A percentile compares a stretch with the other conserved stretches of the same genome.
Evolutionary conservation across 2,329 filamentous ascomycete species (phyloP).

Genomic region (Fusarium poae): DNA sequence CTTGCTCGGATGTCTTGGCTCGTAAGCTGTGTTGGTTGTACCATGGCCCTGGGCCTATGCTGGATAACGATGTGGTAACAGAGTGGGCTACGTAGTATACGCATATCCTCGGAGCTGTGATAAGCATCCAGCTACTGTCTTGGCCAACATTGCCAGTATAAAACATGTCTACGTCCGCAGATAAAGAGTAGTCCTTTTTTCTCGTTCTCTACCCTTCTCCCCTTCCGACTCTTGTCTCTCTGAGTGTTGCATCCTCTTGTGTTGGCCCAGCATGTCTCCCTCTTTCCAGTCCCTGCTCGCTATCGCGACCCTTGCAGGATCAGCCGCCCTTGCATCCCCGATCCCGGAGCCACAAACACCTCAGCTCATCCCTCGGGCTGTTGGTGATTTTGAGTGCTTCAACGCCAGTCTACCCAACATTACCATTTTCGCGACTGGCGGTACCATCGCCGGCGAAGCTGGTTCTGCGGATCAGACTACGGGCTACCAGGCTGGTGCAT

Average conservation of each 20-base stretch:
- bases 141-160: conserved; percentile 15
- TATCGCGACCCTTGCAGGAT: conserved; percentile 23
- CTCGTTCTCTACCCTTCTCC: background rate
- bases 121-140: background rate
- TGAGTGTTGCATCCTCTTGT: background rate
- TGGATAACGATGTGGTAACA: conserved; percentile 39
- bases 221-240: background rate
- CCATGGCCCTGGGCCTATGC: conserved; percentile 5
- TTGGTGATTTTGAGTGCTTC: conserved; percentile 37
- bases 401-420: conserved; percentile 61
- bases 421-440: conserved; percentile 68
- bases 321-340: conserved; percentile 24
- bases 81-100: conserved; percentile 20
- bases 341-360: conserved; percentile 22
- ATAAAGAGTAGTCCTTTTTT: background rate
- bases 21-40: conserved; percentile 7
- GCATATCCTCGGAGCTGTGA: conserved; percentile 6
- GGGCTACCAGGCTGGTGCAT: conserved; percentile 56
- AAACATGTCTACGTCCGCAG: conserved; percentile 1
- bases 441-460: conserved; percentile 68
- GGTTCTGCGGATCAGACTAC: conserved; percentile 59
- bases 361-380: conserved; percentile 14
- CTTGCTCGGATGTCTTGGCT: conserved; percentile 5
- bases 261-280: conserved; percentile 25
- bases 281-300: conserved; percentile 25